A percentile compares a stretch with the other conserved stretches of the same genome.
phyloP scores from a whole-genome alignment of 805 yeast species.

The Pichia pseudocactophila region DNA sequence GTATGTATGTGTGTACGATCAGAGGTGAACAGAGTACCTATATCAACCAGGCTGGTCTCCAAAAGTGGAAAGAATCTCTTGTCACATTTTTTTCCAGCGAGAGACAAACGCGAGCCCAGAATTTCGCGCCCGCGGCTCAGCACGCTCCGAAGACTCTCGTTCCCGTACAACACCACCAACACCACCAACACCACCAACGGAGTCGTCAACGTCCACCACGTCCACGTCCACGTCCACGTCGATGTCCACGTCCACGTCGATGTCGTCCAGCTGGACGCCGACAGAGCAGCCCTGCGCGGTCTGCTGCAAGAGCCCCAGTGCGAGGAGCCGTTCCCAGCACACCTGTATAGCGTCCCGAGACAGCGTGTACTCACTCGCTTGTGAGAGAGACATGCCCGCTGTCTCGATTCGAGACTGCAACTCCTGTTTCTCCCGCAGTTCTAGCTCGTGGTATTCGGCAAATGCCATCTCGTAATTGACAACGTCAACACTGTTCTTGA shows the following conservation, averaged over 20 bases:
- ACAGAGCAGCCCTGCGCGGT: neutral
- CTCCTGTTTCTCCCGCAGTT: constrained; percentile 35
- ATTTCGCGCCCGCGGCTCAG: neutral
- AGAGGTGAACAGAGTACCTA: too few relatives aligned
- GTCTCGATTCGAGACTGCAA: constrained; percentile 13
- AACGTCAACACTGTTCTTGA: constrained; percentile 46
- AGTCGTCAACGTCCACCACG: neutral
- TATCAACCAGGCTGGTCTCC: too few relatives aligned
- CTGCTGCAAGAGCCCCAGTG: constrained; percentile 6
- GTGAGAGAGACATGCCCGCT: constrained; percentile 11
- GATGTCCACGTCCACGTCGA: neutral
- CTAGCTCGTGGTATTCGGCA: constrained; percentile 60
- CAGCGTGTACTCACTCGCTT: constrained; percentile 2
- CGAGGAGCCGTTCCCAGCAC: constrained; percentile 14
- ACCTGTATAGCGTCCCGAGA: constrained; percentile 10
- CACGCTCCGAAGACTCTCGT: neutral
- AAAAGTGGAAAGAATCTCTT: neutral
- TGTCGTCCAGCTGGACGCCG: neutral
- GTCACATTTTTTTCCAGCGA: neutral
- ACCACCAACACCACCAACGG: constrained; percentile 4
- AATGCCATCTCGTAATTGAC: constrained; percentile 71
- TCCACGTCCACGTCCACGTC: neutral
- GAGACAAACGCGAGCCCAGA: neutral
- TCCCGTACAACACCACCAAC: too few relatives aligned
- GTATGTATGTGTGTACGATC: too few relatives aligned